phyloP scores from a whole-genome alignment of 129 eudicot species.

The Scalesia atractyloides region DNA sequence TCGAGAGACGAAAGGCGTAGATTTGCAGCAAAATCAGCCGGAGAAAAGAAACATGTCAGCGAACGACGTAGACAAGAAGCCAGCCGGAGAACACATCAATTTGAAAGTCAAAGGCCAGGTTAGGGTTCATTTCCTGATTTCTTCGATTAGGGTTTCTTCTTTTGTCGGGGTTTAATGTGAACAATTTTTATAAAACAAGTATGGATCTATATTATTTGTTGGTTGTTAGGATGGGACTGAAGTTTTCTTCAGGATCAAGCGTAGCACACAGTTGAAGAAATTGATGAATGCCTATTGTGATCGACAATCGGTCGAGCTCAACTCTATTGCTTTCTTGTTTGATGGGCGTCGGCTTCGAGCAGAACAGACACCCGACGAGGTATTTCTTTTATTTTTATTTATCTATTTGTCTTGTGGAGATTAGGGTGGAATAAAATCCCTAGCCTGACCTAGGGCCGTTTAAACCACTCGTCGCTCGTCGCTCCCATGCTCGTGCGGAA shows the following conservation, averaged over 20 bases:
- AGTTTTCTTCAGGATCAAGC: constrained; percentile 39
- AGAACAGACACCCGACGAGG: constrained; percentile 72
- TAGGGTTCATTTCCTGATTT: background rate
- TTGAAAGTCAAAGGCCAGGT: constrained; percentile 26
- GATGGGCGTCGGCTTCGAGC: constrained; percentile 42
- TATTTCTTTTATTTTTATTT: too few relatives aligned
- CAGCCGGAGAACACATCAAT: constrained; percentile 23
- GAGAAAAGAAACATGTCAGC: constrained; percentile 4
- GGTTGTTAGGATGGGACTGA: constrained; percentile 17
- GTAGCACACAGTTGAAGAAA: constrained; percentile 60
- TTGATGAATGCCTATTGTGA: constrained; percentile 75
- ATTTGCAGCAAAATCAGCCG: background rate
- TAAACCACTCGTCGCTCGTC: too few relatives aligned
- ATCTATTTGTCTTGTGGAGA: too few relatives aligned
- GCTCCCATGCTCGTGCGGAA: too few relatives aligned
- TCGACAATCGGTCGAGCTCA: constrained; percentile 50
- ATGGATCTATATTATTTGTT: background rate
- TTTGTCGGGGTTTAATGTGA: background rate
- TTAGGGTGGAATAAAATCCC: too few relatives aligned
- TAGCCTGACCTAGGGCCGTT: too few relatives aligned
- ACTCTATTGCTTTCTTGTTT: constrained; percentile 42
- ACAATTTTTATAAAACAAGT: background rate
- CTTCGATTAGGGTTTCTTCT: background rate
- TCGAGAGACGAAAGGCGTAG: background rate
- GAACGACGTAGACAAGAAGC: constrained; percentile 18